A percentile compares a stretch with the other conserved stretches of the same genome.
These are phyloP conservation scores for Solanum dulcamara DNA, from an alignment of 257 asterid species.

Conservation along the genomic window DNA sequence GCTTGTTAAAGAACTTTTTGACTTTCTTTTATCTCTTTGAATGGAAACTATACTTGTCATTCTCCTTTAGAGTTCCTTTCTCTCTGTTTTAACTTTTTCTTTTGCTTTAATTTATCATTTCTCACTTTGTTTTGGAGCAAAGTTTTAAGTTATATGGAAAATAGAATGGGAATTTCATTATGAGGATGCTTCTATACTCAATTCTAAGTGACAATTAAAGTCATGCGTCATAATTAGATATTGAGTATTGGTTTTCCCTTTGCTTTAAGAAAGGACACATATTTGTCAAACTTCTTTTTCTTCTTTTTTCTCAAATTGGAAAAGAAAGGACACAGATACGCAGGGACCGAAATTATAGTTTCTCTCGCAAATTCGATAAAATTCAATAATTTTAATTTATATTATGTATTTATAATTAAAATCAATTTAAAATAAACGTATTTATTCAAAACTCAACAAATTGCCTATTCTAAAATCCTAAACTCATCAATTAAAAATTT, in stretches of 20 bases:
- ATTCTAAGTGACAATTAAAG: background rate
- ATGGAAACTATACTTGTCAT: background rate
- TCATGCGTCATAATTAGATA: background rate
- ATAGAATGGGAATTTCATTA: background rate
- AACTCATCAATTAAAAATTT: background rate
- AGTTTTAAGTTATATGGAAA: background rate
- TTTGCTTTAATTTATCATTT: background rate
- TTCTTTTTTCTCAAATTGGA: background rate
- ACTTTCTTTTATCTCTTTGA: background rate
- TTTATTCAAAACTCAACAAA: too few relatives aligned
- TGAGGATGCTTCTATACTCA: background rate
- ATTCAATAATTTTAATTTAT: background rate
- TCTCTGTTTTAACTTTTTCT: background rate
- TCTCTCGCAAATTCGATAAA: fast-evolving
- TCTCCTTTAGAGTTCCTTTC: background rate
- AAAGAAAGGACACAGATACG: background rate
- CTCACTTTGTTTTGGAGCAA: background rate
- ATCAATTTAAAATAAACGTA: too few relatives aligned
- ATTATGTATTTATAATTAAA: background rate
- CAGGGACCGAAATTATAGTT: background rate
- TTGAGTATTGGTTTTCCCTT: background rate
- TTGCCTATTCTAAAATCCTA: background rate
- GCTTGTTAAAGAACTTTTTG: background rate
- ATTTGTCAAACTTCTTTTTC: background rate
- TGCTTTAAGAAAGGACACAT: background rate